Evolutionary conservation across 2,329 filamentous ascomycete species (phyloP), one percentile per base, ranked within the genome.

Genomic region (Sporothrix pseudoabietina): DNA sequence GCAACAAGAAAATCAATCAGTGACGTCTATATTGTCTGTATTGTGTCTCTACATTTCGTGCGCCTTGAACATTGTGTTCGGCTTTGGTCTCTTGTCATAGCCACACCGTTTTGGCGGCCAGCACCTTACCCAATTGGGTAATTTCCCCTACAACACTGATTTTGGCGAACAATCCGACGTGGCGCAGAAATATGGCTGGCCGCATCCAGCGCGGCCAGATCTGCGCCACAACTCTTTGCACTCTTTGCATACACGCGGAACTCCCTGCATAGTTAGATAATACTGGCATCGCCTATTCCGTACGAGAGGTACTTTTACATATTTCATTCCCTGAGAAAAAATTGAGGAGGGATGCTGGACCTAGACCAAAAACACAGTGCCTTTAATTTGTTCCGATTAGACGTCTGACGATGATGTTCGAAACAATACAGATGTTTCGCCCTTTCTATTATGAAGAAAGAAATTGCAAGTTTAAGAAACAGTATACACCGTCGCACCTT

Each of bases 51-150:
- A 10, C 22, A 8, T 32, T 32, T 12, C 12, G 12, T 57, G 5
- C 16, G 59, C 41, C 19, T 52, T 32, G 44, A 47, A 22, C 4
- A 7, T n/a, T 22, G 3, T 12, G 32, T 32, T 39, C 16, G 4
- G 65, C 22, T 54, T 22, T 32, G 12, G 5, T 39, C 35, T 32
- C 26, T 26, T 26, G 2, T 26, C 59, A 65, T 65, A 71, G 57
- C 59, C 57, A 65, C 70, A 52, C 70, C 59, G 55, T 71, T 66
- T 54, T 71, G 19, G 32, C 59, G 70, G 59, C 70, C 69, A 44
- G 70, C 70, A 47, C 70, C 41, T 55, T 54, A 10, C 70, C 57
- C 32, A 55, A 71, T 52, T 39, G 4, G 55, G 69, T 39, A 71
- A 71, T 63, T 59, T 63, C 26, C 39, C 69, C n/a, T 39, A 52